Percentiles rank a stretch among this genome's conserved stretches.
These are phyloP conservation scores for Linanthus parryae DNA, from an alignment of 148 eudicot species.

Conservation along the genomic window DNA sequence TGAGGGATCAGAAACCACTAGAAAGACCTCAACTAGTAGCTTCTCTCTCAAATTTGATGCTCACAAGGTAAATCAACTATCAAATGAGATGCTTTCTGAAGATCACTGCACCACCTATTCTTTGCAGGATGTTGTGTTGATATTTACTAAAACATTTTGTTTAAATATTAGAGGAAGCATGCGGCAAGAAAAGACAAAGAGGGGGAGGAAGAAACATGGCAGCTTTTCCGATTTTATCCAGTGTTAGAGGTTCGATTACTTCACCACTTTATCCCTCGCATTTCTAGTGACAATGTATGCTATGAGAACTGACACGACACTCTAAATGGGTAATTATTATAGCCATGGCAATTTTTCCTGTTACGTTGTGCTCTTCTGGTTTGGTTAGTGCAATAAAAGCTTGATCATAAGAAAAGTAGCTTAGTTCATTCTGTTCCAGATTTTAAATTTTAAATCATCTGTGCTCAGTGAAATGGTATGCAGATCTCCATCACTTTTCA, in stretches of 20 bases:
- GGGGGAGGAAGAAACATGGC: slow-evolving; percentile 92
- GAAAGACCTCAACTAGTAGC: slow-evolving; percentile 42
- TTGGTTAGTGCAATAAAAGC: no score
- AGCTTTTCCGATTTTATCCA: slow-evolving; percentile 84
- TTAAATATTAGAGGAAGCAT: slow-evolving; percentile 48
- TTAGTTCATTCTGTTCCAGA: no score
- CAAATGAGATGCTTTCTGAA: slow-evolving; percentile 3
- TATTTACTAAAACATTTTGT: slow-evolving; percentile 5
- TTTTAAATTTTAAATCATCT: no score
- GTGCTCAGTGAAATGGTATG: no score
- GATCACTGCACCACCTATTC: background rate
- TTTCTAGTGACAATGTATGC: no score
- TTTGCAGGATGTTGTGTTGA: slow-evolving; percentile 8
- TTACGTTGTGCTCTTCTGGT: no score
- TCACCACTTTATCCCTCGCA: no score
- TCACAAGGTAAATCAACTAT: slow-evolving; percentile 47
- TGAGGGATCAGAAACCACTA: slow-evolving; percentile 47
- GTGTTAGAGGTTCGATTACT: slow-evolving; percentile 62
- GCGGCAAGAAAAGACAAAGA: slow-evolving; percentile 83
- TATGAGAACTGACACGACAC: no score
- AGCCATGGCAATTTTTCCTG: no score
- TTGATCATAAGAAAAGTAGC: no score
- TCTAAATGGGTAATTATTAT: no score
- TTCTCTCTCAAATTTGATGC: slow-evolving; percentile 94
- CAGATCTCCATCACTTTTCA: no score